A percentile compares a stretch with the other conserved stretches of the same genome.
phyloP scores from a whole-genome alignment of 2,329 filamentous ascomycete genomes.

The Calonectria montana region DNA sequence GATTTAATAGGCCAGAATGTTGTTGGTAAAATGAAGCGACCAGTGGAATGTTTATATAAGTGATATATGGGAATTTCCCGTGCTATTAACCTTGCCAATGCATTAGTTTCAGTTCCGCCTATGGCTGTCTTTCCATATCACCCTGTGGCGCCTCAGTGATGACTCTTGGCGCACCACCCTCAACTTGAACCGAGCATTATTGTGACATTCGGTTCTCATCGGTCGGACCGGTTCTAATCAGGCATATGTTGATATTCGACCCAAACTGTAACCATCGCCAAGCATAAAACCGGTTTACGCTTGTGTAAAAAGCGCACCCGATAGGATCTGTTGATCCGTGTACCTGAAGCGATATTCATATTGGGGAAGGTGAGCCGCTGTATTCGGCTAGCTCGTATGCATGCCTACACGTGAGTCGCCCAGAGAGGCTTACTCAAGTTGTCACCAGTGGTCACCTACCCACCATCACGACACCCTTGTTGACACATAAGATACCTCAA shows the following conservation, averaged over 20 bases:
- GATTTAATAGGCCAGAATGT: not conserved
- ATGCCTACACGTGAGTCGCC: not conserved
- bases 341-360: conserved; percentile 2
- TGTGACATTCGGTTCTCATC: too few relatives aligned
- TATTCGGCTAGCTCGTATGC: not conserved
- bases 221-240: not conserved
- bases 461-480: not conserved
- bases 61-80: not conserved
- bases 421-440: not conserved
- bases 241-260: not conserved
- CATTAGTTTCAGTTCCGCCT: not conserved
- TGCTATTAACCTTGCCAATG: not conserved
- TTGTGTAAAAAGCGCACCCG: not conserved
- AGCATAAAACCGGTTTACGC: not conserved
- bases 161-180: not conserved
- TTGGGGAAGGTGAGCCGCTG: not conserved
- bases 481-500: not conserved
- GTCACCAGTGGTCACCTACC: not conserved
- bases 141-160: not conserved
- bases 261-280: not conserved
- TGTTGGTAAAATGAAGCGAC: not conserved
- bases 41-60: not conserved
- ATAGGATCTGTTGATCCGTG: not conserved
- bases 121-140: not conserved
- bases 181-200: not conserved